A percentile compares a stretch with the other conserved stretches of the same genome.
These are phyloP conservation scores for Crepidotus sp. DNA, from an alignment of 1,284 basidiomycete species.

Conservation along the genomic window DNA sequence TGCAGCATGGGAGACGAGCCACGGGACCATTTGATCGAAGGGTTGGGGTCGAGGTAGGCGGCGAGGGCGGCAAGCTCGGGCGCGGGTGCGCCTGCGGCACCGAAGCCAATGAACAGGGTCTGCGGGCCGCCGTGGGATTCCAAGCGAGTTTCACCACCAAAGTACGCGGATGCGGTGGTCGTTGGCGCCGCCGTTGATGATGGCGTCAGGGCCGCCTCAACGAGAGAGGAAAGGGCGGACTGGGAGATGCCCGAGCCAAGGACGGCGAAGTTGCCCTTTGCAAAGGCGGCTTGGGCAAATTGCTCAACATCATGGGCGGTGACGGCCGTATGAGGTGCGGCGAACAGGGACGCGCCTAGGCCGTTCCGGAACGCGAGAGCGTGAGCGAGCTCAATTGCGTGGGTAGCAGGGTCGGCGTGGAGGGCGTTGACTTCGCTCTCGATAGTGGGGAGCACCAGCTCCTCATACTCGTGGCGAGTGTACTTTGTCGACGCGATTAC, in stretches of 20 bases:
- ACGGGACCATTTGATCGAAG: constrained; percentile 79
- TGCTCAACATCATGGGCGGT: constrained; percentile 62
- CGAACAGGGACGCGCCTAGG: constrained; percentile 83
- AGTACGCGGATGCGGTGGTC: constrained; percentile 54
- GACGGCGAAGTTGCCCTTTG: constrained; percentile 73
- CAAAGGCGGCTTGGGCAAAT: constrained; percentile 67
- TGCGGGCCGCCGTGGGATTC: constrained; percentile 53
- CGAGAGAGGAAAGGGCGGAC: constrained; percentile 58
- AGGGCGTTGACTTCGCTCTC: constrained; percentile 62
- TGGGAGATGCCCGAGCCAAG: constrained; percentile 81
- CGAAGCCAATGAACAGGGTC: constrained; percentile 80
- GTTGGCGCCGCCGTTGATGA: constrained; percentile 33
- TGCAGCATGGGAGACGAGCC: constrained; percentile 63
- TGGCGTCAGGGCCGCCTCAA: constrained; percentile 59
- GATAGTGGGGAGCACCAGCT: constrained; percentile 76
- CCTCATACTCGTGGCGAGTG: constrained; percentile 78
- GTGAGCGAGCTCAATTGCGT: constrained; percentile 79
- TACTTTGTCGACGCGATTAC: constrained; percentile 78
- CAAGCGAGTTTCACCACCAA: constrained; percentile 78
- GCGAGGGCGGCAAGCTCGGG: constrained; percentile 71
- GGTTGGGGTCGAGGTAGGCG: constrained; percentile 63
- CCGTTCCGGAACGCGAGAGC: constrained; percentile 84
- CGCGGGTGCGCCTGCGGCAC: constrained; percentile 51
- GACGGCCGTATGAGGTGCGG: constrained; percentile 59
- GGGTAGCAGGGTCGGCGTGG: constrained; percentile 50